phyloP scores from a whole-genome alignment of 257 asterid genomes.

The Solanum sparsipilum region DNA sequence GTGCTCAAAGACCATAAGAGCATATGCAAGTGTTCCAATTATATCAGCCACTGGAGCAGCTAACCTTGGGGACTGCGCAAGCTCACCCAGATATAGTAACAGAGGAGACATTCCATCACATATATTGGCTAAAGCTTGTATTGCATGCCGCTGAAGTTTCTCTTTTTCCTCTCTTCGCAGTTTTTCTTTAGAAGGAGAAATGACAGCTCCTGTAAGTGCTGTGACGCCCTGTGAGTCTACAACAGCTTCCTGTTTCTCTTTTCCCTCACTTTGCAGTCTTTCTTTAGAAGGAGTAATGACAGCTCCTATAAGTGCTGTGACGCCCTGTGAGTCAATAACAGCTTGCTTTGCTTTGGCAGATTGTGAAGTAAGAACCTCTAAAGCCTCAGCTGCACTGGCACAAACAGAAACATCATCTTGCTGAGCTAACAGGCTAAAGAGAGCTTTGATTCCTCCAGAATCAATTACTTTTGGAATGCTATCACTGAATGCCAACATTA shows the following conservation, averaged over 20 bases:
- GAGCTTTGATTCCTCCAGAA: constrained; percentile 56
- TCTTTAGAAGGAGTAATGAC: constrained; percentile 77
- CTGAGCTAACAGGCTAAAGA: constrained; percentile 50
- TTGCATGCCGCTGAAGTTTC: constrained; percentile 62
- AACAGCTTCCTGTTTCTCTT: constrained; percentile 39
- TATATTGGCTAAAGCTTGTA: constrained; percentile 59
- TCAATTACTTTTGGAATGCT: constrained; percentile 51
- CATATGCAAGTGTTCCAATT: constrained; percentile 81
- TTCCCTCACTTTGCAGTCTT: constrained; percentile 62
- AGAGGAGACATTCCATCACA: constrained; percentile 62
- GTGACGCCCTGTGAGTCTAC: constrained; percentile 56
- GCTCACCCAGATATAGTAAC: constrained; percentile 67
- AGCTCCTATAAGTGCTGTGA: constrained; percentile 61
- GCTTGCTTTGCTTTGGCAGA: constrained; percentile 47
- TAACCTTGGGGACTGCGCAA: constrained; percentile 72
- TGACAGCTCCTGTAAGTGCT: constrained; percentile 60
- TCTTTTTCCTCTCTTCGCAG: constrained; percentile 58
- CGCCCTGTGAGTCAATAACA: constrained; percentile 57
- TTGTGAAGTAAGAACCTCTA: constrained; percentile 55
- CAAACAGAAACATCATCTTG: constrained; percentile 56
- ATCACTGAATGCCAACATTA: constrained; percentile 47
- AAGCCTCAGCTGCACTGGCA: constrained; percentile 84
- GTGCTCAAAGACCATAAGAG: constrained; percentile 51
- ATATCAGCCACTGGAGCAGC: constrained; percentile 89
- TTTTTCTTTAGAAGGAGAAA: constrained; percentile 77